Conservation (phyloP, 2,329 filamentous ascomycete species). For the Colletotrichum zoysiae region DNA sequence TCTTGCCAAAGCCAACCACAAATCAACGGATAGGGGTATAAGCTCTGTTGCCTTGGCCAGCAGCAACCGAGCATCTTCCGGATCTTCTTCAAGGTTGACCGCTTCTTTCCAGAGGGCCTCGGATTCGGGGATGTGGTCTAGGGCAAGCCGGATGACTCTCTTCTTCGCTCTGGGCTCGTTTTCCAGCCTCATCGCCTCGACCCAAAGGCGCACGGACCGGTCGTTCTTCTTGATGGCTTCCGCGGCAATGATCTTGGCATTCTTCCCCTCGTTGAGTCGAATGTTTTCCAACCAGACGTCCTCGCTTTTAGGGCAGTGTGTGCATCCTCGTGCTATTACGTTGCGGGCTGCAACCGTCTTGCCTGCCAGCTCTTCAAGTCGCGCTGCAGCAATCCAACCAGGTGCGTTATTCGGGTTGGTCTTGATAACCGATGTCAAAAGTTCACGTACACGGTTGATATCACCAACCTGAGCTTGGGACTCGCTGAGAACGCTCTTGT, state of each 20-base stretch:
- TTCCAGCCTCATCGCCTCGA: constrained; percentile 95
- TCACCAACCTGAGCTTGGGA: constrained; percentile 90
- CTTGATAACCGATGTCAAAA: constrained; percentile 97
- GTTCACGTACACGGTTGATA: constrained; percentile 90
- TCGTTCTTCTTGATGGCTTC: constrained; percentile 94
- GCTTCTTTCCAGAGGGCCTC: constrained; percentile 98
- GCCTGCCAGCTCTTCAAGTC: constrained; percentile 91
- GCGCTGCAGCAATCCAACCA: constrained; percentile 94
- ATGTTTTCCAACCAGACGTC: constrained; percentile 98
- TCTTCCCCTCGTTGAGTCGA: constrained; percentile 88
- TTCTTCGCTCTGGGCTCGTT: constrained; percentile 87
- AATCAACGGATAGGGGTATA: constrained; percentile 91
- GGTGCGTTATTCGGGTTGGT: constrained; percentile 96
- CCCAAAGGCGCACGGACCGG: constrained; percentile 89
- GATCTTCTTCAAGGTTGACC: constrained; percentile 93
- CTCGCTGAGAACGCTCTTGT: constrained; percentile 83
- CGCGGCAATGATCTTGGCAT: constrained; percentile 95
- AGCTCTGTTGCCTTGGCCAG: constrained; percentile 96
- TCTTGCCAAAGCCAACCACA: constrained; percentile 94
- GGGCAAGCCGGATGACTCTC: constrained; percentile 88
- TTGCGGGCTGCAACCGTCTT: constrained; percentile 91
- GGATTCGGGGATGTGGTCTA: constrained; percentile 93
- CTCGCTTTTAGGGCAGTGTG: constrained; percentile 92
- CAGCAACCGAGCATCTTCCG: constrained; percentile 86
- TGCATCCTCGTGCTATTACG: constrained; percentile 88